A percentile compares a stretch with the other conserved stretches of the same genome.
These are phyloP conservation scores for Aquanectria penicillioides DNA, from an alignment of 2,329 filamentous ascomycete genomes.

Conservation along the genomic window DNA sequence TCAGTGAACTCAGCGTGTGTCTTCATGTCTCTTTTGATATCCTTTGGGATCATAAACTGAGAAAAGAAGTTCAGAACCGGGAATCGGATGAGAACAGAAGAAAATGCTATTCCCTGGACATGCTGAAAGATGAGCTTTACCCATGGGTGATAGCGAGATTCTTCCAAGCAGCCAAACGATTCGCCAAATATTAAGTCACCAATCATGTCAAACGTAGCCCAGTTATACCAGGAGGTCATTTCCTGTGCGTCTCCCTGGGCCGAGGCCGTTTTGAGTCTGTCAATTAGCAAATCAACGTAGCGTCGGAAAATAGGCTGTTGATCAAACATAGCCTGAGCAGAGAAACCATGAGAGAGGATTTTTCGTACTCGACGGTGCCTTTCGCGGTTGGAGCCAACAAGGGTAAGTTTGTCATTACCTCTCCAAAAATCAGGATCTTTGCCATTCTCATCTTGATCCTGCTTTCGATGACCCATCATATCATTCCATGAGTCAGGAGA, in stretches of 20 bases:
- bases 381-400: background rate
- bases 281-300: slow-evolving; percentile 38
- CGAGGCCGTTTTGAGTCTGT: slow-evolving; percentile 25
- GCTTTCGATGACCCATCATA: slow-evolving; percentile 21
- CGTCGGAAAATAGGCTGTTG: slow-evolving; percentile 39
- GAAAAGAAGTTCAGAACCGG: background rate
- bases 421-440: slow-evolving; percentile 19
- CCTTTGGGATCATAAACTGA: background rate
- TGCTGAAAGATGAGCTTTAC: slow-evolving; percentile 29
- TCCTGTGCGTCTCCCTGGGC: slow-evolving; percentile 21
- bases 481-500: slow-evolving; percentile 25
- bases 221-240: slow-evolving; percentile 37
- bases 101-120: slow-evolving; percentile 1
- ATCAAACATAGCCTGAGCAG: slow-evolving; percentile 38
- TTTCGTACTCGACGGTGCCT: slow-evolving; percentile 23
- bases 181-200: slow-evolving; percentile 41
- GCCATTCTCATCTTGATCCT: background rate
- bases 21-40: background rate
- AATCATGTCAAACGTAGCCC: slow-evolving; percentile 40
- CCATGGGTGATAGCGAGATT: slow-evolving; percentile 34
- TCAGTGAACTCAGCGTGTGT: background rate
- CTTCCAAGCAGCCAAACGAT: slow-evolving; percentile 34
- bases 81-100: background rate
- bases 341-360: slow-evolving; percentile 40
- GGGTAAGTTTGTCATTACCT: background rate